phyloP scores from a whole-genome alignment of 108 stramenopile species.

The Stephanodiscus minutulus region DNA sequence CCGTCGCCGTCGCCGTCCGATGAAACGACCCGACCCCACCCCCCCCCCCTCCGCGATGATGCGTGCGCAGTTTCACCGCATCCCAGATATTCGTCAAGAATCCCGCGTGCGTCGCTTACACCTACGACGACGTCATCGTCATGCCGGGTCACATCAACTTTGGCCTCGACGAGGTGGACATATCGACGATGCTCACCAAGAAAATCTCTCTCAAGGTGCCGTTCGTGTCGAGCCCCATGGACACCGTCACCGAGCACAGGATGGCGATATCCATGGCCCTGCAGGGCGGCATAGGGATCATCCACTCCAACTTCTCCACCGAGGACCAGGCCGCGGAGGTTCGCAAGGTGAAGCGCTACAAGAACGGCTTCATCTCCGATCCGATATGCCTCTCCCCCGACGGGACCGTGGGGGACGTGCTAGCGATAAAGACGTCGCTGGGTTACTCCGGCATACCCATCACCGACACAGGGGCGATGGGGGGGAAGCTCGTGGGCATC shows the following conservation, averaged over 20 bases:
- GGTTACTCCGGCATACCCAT: constrained; percentile 99
- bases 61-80: too few relatives aligned
- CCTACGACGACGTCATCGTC: constrained; percentile 98
- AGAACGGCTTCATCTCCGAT: constrained; percentile 99
- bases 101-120: constrained; percentile 89
- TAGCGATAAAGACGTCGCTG: constrained; percentile 71
- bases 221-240: constrained; percentile 99
- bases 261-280: constrained; percentile 99
- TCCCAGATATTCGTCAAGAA: constrained; percentile 81
- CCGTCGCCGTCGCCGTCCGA: too few relatives aligned
- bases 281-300: constrained; percentile 99
- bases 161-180: constrained; percentile 90
- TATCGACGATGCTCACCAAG: constrained; percentile 88
- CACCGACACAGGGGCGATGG: constrained; percentile 97
- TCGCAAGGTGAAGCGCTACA: constrained; percentile 94
- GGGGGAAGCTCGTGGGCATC: constrained; percentile 95
- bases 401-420: constrained; percentile 90
- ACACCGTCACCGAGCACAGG: constrained; percentile 95
- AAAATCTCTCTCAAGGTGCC: constrained; percentile 93
- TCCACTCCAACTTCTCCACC: constrained; percentile 96
- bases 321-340: constrained; percentile 95
- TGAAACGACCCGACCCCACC: too few relatives aligned
- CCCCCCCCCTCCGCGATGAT: too few relatives aligned
- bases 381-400: constrained; percentile 94
- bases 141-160: constrained; percentile 98